phyloP scores from a whole-genome alignment of 2,329 filamentous ascomycete genomes.

The Pseudogymnoascus verrucosus region DNA sequence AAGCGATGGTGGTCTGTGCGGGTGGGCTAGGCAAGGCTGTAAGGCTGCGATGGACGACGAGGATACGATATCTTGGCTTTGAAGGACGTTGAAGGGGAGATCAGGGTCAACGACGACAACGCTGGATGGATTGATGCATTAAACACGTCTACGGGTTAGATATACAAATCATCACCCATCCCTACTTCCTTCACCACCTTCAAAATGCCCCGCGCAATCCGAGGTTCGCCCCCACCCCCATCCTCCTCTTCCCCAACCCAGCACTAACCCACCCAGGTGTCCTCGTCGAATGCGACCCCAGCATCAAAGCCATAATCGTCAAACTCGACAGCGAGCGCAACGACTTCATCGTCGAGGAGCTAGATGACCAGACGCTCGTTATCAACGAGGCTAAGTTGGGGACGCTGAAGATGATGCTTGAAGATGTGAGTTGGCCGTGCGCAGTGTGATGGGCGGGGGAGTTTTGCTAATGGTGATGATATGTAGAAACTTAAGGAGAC shows the following conservation, averaged over 20 bases:
- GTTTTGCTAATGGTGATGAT: conserved; percentile 5
- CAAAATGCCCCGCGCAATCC: conserved; percentile 2
- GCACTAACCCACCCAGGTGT: conserved; percentile 42
- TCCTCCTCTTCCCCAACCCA: neutral
- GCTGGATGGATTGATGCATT: neutral
- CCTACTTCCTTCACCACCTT: neutral
- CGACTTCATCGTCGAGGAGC: conserved; percentile 70
- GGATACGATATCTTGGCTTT: neutral
- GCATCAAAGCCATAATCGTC: conserved; percentile 77
- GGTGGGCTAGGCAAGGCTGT: neutral
- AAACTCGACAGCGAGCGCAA: conserved; percentile 65
- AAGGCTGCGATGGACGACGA: neutral
- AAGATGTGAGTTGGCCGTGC: conserved; percentile 45
- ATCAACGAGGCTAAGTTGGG: conserved; percentile 67
- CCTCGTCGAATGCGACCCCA: conserved; percentile 75
- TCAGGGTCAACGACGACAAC: neutral
- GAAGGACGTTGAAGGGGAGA: neutral
- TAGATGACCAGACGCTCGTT: conserved; percentile 68
- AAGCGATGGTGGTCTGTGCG: neutral
- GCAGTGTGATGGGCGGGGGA: neutral
- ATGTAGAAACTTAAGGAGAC: conserved; percentile 26
- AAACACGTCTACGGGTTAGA: neutral
- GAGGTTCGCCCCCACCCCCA: neutral
- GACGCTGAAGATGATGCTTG: conserved; percentile 58
- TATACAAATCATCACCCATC: neutral